phyloP scores from a whole-genome alignment of 148 eudicot genomes.

The Fallopia convolvulus region DNA sequence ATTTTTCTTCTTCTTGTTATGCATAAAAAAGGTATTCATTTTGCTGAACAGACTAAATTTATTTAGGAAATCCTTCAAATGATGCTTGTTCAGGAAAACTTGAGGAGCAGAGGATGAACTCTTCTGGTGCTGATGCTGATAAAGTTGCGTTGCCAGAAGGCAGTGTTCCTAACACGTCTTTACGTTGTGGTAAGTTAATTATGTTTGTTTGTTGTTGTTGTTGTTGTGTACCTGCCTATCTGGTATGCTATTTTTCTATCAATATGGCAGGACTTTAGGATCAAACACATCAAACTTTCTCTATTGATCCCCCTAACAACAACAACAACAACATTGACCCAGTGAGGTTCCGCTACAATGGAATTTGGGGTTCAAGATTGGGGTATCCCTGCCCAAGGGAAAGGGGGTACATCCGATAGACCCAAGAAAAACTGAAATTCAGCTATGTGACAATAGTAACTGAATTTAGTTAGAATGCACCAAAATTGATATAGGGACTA shows the following conservation, averaged over 20 bases:
- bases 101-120: conserved; percentile 10
- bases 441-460: too few species aligned
- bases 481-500: too few species aligned
- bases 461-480: too few species aligned
- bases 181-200: conserved; percentile 55
- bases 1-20: neutral
- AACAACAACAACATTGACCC: too few species aligned
- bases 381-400: too few species aligned
- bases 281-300: neutral
- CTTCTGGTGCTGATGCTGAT: conserved; percentile 16
- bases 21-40: neutral
- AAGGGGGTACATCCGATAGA: too few species aligned
- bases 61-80: conserved; percentile 28
- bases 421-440: too few species aligned
- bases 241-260: conserved; percentile 39
- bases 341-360: too few species aligned
- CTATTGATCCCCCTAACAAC: neutral
- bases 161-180: conserved; percentile 24
- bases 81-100: conserved; percentile 19
- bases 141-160: conserved; percentile 13
- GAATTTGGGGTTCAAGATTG: too few species aligned
- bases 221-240: conserved; percentile 15
- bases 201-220: neutral
- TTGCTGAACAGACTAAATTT: neutral
- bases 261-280: neutral